These are phyloP conservation scores for Plasmopara halstedii DNA, from an alignment of 352 stramenopile genomes.

Conservation along the genomic window DNA sequence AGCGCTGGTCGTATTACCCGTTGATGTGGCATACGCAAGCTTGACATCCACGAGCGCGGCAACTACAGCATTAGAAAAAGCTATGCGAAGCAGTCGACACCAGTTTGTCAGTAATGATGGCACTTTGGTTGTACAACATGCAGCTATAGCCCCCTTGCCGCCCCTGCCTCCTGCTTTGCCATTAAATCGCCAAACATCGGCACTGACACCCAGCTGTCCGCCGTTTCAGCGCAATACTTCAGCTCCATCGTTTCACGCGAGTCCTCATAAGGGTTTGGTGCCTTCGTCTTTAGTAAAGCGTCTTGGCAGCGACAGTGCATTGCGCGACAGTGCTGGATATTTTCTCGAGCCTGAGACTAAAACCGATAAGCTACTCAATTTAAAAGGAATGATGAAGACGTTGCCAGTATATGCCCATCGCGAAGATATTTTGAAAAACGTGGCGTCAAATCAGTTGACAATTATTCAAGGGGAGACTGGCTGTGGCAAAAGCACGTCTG, in stretches of 20 bases:
- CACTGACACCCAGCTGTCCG: background rate
- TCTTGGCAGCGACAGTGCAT: conserved; percentile 18
- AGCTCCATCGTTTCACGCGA: conserved; percentile 8
- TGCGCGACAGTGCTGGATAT: conserved; percentile 11
- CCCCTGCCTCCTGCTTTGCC: conserved; percentile 3
- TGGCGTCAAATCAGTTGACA: conserved; percentile 78
- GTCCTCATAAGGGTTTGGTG: conserved; percentile 25
- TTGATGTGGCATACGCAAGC: conserved; percentile 1
- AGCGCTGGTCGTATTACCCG: conserved; percentile 16
- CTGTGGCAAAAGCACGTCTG: conserved; percentile 94
- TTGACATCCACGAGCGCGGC: conserved; percentile 9
- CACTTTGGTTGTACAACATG: background rate
- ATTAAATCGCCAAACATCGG: conserved; percentile 1
- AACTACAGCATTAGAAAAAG: conserved; percentile 11
- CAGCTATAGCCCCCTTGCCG: conserved; percentile 1
- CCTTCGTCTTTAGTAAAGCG: conserved; percentile 37
- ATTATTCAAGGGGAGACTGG: conserved; percentile 92
- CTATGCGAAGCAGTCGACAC: conserved; percentile 7
- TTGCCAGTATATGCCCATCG: conserved; percentile 85
- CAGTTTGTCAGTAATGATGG: background rate
- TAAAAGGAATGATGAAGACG: conserved; percentile 54
- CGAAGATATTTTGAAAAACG: conserved; percentile 80
- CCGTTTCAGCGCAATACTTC: conserved; percentile 7
- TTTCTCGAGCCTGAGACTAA: conserved; percentile 2
- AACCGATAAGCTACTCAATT: conserved; percentile 17